Evolutionary conservation across 139 green algal species (phyloP), one percentile per base, ranked within the genome.

Genomic region (Auxenochlorella pyrenoidosa): DNA sequence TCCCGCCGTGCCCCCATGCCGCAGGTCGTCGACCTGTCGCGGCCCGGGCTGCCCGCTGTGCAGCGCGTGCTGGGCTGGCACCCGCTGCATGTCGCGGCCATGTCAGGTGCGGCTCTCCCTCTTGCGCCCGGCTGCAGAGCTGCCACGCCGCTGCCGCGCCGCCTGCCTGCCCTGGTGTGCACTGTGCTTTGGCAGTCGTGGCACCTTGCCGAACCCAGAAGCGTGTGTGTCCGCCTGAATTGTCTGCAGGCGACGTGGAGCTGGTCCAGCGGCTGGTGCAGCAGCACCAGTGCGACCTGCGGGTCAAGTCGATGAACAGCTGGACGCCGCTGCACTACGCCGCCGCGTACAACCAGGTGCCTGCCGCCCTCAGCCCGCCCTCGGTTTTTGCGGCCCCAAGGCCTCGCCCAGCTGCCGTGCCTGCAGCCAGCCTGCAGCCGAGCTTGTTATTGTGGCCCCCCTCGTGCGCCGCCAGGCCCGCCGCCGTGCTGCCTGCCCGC

Each of bases 291-390:
- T 93, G 88, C 38, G 89, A 91, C 82, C 54, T 92, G 59, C 54
- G 76, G 28, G 87, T 77, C 6, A 92, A 90, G 44, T 89, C 70
- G 63, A 92, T 90, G 73, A 95, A 95, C 87, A 90, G 79, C 59
- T 95, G 93, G 93, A 95, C 92, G 32, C 90, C 93, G 36, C 87
- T 95, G 85, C 93, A 95, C 87, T 94, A 94, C 60, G 93, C 93
- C 36, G 93, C 93, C 22, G 93, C 93, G 0, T 92, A 94, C 81
- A 94, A 95, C 86, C 90, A 94, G 87, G 91, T 91, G 41, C n/a
- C n/a, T n/a, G n/a, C n/a, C 34, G 41, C 28, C 2, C 59, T 13
- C 15, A 63, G 26, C 22, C 60, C 22, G 8, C 47, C 47, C 47
- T 12, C 12, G 47, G 47, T 6, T 12, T 12, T 58, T n/a, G n/a